Evolutionary conservation across 2,329 filamentous ascomycete species (phyloP).

Genomic region (Fusarium verticillioides): DNA sequence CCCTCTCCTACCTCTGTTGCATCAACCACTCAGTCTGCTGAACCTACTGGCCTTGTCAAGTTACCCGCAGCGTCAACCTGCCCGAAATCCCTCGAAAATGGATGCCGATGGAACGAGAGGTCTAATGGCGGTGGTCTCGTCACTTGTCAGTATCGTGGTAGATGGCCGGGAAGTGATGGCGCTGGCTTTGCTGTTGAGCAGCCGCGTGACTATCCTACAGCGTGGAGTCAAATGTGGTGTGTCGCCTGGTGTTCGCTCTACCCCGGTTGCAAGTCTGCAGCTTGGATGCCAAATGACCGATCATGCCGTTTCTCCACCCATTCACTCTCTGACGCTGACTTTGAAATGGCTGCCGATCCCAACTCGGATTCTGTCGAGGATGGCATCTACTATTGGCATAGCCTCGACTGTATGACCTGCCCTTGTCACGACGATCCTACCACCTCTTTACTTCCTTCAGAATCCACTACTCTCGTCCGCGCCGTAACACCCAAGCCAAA

Average conservation of each 20-base stretch:
- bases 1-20: neutral
- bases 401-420: slow-evolving; percentile 5
- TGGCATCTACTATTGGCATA: slow-evolving; percentile 12
- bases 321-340: neutral
- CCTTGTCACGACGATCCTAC: neutral
- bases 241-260: slow-evolving; percentile 8
- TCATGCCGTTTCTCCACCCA: slow-evolving; percentile 8
- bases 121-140: neutral
- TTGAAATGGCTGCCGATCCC: slow-evolving; percentile 4
- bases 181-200: slow-evolving; percentile 3
- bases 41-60: neutral
- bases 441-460: neutral
- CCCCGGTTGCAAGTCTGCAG: slow-evolving; percentile 1
- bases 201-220: slow-evolving; percentile 1
- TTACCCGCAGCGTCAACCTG: slow-evolving; percentile 10
- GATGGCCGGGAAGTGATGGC: slow-evolving; percentile 2
- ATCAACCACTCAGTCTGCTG: neutral
- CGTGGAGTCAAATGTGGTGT: slow-evolving; percentile 11
- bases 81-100: neutral
- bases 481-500: neutral
- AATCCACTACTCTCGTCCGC: neutral
- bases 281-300: neutral
- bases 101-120: neutral
- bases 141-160: slow-evolving; percentile 1
- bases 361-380: neutral